Evolutionary conservation across 2,329 filamentous ascomycete species (phyloP), one percentile per base, ranked within the genome.

Genomic region (Colletotrichum lindemuthianum): DNA sequence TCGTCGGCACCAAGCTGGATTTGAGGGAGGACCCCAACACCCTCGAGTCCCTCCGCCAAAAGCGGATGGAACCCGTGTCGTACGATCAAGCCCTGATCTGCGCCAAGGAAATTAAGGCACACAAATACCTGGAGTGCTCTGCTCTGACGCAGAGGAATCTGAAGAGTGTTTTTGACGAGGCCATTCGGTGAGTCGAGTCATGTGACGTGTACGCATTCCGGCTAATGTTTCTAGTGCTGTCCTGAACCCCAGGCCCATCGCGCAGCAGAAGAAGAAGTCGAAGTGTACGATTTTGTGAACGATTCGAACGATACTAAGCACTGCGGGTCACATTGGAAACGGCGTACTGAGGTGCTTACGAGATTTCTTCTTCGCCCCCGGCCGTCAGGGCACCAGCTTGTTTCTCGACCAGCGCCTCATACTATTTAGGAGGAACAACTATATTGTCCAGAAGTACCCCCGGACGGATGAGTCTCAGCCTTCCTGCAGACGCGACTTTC

Each of bases 91-190:
- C 93, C 43, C 85, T 97, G 68, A 82, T 90, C 69, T 92, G 95
- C 69, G 93, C 93, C 68, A 96, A 96, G 82, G 94, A 97, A 73
- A 97, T 99, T 80, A 91, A 89, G 76, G 95, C 96, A 49, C 92
- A 96, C 81, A 98, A 97, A 82, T 99, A 99, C 81, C 86, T 98
- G 45, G 96, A 99, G 81, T 99, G 96, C 82, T 98, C 96, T 56
- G 96, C 96, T 51, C 84, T 99, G 70, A 99, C 96, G 41, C 96
- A 98, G 84, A 86, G 95, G 74, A 97, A 97, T 79, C 81, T 99
- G 72, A 99, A 99, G 89, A 97, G 93, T 73, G 96, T 99, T 52
- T 99, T 99, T 76, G 96, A 99, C 75, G 95, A 97, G 81, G 96
- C 96, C 39, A 99, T 99, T 76, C 90, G 96, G 96, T 98, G 82